Conservation (phyloP, 2,329 filamentous ascomycete genomes). For the Sporothrix pallida region DNA sequence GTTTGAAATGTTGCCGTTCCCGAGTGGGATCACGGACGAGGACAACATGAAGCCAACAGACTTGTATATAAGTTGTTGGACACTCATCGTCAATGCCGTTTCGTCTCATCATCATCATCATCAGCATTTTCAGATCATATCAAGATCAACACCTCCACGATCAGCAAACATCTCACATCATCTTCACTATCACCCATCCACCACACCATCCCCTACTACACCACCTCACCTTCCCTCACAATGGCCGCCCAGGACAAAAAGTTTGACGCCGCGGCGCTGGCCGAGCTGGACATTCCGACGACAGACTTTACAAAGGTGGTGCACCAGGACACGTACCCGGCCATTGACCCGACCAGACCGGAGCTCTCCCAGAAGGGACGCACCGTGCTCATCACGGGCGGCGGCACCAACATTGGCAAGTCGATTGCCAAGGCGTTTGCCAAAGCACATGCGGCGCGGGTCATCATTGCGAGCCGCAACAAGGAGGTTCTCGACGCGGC, state of each 20-base stretch:
- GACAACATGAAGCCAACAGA: too few relatives aligned
- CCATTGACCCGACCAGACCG: slow-evolving; percentile 47
- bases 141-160: background rate
- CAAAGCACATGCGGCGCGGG: slow-evolving; percentile 25
- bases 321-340: slow-evolving; percentile 47
- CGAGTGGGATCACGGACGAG: too few relatives aligned
- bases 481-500: slow-evolving; percentile 27
- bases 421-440: slow-evolving; percentile 34
- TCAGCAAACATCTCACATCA: background rate
- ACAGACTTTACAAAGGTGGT: slow-evolving; percentile 29
- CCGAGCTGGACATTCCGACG: background rate
- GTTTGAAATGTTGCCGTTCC: background rate
- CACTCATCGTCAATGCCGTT: too few relatives aligned
- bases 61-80: too few relatives aligned
- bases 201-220: background rate
- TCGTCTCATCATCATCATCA: background rate
- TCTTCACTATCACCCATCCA: background rate
- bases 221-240: background rate
- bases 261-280: background rate
- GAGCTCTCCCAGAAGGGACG: slow-evolving; percentile 51
- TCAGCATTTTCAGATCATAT: background rate
- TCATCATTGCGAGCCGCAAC: slow-evolving; percentile 35
- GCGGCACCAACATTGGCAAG: slow-evolving; percentile 35
- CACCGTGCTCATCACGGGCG: slow-evolving; percentile 44
- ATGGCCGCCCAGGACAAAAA: background rate